Evolutionary conservation across 257 asterid genomes (phyloP).

Genomic region (Marsdenia floribunda): DNA sequence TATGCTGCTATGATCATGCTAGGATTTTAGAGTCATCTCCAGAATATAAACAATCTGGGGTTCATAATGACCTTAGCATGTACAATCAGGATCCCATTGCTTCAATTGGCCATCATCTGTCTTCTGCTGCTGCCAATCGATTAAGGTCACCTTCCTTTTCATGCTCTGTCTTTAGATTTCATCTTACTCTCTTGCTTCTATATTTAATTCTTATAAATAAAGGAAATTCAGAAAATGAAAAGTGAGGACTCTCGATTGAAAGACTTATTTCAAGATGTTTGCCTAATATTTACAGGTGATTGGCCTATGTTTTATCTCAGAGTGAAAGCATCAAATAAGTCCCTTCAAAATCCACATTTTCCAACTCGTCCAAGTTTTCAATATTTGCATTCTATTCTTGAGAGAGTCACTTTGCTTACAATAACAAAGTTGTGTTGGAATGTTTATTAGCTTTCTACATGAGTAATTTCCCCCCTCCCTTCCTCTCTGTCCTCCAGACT

Average conservation of each 20-base stretch:
- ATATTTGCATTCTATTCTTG: background rate
- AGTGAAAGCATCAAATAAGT: background rate
- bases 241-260: background rate
- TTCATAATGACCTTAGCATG: constrained; percentile 3
- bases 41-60: constrained; percentile 19
- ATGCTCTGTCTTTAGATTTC: background rate
- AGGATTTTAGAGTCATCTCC: constrained; percentile 18
- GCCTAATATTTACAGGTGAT: background rate
- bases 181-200: background rate
- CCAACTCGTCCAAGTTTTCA: background rate
- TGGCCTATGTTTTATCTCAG: background rate
- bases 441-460: background rate
- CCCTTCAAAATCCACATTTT: background rate
- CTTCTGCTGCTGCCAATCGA: constrained; percentile 21
- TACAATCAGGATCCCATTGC: constrained; percentile 13
- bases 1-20: constrained; percentile 17
- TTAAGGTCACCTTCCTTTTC: constrained; percentile 32
- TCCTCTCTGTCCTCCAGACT: too few relatives aligned
- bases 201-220: too few relatives aligned
- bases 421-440: background rate
- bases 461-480: too few relatives aligned
- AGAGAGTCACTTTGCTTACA: background rate
- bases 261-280: background rate
- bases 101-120: constrained; percentile 23
- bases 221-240: background rate